phyloP scores from a whole-genome alignment of 306 rosid species.

The Quercus agrifolia region DNA sequence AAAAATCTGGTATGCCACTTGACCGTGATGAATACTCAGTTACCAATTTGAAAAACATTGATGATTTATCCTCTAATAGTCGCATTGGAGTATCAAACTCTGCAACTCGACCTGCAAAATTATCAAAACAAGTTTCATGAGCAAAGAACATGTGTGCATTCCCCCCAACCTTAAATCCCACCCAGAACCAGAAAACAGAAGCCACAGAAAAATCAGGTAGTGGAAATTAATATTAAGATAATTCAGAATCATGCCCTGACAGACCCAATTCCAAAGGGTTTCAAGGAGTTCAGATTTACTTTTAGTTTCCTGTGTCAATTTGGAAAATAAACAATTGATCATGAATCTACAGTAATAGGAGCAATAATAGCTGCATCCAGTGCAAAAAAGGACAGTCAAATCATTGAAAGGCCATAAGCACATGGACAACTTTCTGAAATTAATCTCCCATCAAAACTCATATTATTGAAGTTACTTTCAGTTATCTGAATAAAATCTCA shows the following conservation, averaged over 20 bases:
- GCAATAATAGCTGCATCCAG: background rate
- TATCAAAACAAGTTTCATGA: slow-evolving; percentile 19
- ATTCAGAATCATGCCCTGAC: background rate
- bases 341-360: background rate
- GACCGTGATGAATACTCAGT: slow-evolving; percentile 78
- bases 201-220: no score
- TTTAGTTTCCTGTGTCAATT: background rate
- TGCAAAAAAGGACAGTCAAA: background rate
- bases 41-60: slow-evolving; percentile 89
- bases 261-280: background rate
- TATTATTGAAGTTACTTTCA: background rate
- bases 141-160: background rate
- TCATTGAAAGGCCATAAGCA: background rate
- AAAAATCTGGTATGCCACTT: slow-evolving; percentile 62
- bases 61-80: slow-evolving; percentile 78
- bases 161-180: no score
- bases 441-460: background rate
- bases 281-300: background rate
- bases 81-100: slow-evolving; percentile 77
- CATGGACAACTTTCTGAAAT: background rate
- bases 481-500: background rate
- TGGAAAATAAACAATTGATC: background rate
- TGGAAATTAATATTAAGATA: no score
- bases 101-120: slow-evolving; percentile 71
- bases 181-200: no score